These are phyloP conservation scores for Paramecium octaurelia DNA, from an alignment of 73 alveolate genomes.

Conservation along the genomic window DNA sequence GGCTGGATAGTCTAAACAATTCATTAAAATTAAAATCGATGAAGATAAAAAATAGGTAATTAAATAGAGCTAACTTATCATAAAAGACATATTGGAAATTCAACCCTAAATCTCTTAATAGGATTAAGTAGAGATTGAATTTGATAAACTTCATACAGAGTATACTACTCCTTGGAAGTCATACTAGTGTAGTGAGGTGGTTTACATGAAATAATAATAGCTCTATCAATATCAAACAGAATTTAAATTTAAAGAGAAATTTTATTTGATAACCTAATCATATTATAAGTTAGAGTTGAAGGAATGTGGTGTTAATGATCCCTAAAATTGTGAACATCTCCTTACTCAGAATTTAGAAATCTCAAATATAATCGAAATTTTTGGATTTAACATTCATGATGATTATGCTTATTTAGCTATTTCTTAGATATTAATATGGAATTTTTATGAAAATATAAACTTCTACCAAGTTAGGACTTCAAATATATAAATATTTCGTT, in stretches of 20 bases:
- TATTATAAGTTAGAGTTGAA: neutral
- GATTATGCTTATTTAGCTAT: neutral
- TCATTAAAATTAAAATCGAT: neutral
- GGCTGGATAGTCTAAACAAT: neutral
- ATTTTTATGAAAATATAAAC: neutral
- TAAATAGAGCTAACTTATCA: neutral
- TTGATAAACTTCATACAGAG: neutral
- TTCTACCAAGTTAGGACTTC: neutral
- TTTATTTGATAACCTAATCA: neutral
- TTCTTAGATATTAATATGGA: neutral
- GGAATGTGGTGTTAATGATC: neutral
- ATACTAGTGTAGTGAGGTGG: neutral
- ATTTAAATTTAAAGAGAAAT: neutral
- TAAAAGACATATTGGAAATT: neutral
- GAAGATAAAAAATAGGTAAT: neutral
- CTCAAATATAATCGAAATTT: neutral
- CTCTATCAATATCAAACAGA: neutral
- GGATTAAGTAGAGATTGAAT: neutral
- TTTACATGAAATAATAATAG: neutral
- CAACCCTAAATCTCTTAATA: neutral
- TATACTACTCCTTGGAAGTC: fast-evolving
- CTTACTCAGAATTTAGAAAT: neutral
- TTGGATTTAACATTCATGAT: neutral
- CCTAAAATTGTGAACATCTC: neutral
- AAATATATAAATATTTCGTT: neutral